Percentiles rank a stretch among this genome's conserved stretches.
Conservation (phyloP, 2,329 filamentous ascomycete genomes). For the Diatrype stigma region DNA sequence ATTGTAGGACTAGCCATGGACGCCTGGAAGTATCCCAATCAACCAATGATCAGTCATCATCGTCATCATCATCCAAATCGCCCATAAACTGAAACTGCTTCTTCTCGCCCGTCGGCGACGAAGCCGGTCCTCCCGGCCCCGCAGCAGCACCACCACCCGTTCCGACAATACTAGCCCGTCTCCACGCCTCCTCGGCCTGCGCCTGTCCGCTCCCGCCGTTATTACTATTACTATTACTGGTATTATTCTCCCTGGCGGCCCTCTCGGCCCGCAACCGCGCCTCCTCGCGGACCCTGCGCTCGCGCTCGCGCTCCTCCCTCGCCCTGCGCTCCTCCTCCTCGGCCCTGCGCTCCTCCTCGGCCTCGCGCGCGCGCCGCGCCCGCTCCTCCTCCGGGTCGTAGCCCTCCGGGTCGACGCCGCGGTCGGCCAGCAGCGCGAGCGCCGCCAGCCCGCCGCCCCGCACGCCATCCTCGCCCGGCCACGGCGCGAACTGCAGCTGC, state of each 20-base stretch:
- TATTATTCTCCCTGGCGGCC: slow-evolving; percentile 23
- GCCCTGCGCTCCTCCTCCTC: slow-evolving; percentile 42
- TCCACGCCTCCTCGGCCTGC: slow-evolving; percentile 31
- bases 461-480: slow-evolving; percentile 70
- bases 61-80: slow-evolving; percentile 51
- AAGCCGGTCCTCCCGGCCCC: slow-evolving; percentile 1
- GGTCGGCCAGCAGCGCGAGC: slow-evolving; percentile 58
- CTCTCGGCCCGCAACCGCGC: slow-evolving; percentile 18
- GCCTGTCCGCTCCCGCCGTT: slow-evolving; percentile 36
- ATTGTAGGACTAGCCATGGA: no score
- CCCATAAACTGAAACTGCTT: slow-evolving; percentile 56
- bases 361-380: slow-evolving; percentile 33
- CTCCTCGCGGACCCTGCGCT: slow-evolving; percentile 41
- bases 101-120: slow-evolving; percentile 31
- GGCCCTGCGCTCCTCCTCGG: slow-evolving; percentile 48
- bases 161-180: slow-evolving; percentile 32
- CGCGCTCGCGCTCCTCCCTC: slow-evolving; percentile 39
- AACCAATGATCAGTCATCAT: slow-evolving; percentile 28
- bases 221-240: neutral
- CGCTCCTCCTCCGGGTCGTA: slow-evolving; percentile 56
- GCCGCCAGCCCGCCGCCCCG: slow-evolving; percentile 62
- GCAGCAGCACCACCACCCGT: slow-evolving; percentile 20
- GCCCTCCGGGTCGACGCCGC: slow-evolving; percentile 57
- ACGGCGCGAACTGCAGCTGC: slow-evolving; percentile 65
- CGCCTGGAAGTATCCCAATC: neutral